Evolutionary conservation across 306 rosid species (phyloP), one percentile per base, ranked within the genome.

Genomic region (Corylus americana): DNA sequence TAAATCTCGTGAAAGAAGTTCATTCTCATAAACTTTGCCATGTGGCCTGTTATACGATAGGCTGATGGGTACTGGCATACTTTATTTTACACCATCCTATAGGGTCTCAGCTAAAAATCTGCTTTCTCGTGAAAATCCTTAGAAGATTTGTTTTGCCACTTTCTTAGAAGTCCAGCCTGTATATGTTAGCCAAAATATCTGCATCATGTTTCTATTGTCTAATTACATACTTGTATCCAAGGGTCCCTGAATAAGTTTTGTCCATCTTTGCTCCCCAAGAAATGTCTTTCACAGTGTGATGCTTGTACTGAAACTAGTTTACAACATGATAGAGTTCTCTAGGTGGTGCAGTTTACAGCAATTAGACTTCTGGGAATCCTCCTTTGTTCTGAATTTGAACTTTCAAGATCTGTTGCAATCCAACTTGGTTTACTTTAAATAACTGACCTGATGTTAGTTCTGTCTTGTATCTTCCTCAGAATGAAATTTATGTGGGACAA

Each of bases 1-100:
- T 42, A 72, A 73, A 42, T 57, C 53, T 10, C 77, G 49, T 5
- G 39, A 64, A 49, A 58, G 67, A 58, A 44, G 54, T 17, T 72
- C 77, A 18, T 78, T 67, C 25, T 55, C 0, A 20, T 31, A 31
- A 4, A 25, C 39, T 31, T 63, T 63, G 44, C 44, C 70, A 63
- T 14, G 51, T 39, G 72, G 29, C 12, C 72, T 48, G n/a, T 68
- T 68, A 18, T 31, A 68, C 13, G 51, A 42, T 39, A 44, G 31
- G 29, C 42, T 18, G 72, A 39, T 68, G 27, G 72, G 50, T 67
- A 67, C 27, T 39, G 50, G 49, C 50, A 35, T 67, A 67, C 50
- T 37, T 39, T 16, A 67, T 27, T 29, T 66, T 66, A 37, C 51
- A 39, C 50, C 49, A 7, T 68, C 29, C 39, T 68, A 68, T 42